A percentile compares a stretch with the other conserved stretches of the same genome.
phyloP scores from a whole-genome alignment of 2,329 filamentous ascomycete genomes.

The Aspergillus alliaceus region DNA sequence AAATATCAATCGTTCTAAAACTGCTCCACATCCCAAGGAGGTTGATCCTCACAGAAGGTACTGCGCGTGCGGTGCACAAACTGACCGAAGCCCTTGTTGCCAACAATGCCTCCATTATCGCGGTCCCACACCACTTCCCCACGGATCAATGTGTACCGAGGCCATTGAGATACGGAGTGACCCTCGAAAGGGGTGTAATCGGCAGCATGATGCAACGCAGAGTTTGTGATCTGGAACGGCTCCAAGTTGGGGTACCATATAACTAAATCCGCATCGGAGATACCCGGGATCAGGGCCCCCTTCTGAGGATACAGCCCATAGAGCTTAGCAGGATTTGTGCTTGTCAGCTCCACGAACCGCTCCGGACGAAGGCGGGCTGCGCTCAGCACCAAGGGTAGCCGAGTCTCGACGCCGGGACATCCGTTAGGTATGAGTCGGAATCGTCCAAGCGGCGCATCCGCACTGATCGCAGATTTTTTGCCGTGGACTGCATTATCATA shows the following conservation, averaged over 20 bases:
- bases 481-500: conserved; percentile 1
- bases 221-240: conserved; percentile 33
- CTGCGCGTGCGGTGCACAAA: neutral
- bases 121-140: conserved; percentile 34
- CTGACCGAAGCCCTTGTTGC: neutral
- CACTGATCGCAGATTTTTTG: conserved; percentile 15
- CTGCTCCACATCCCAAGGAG: neutral
- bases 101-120: conserved; percentile 22
- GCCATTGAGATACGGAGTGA: conserved; percentile 32
- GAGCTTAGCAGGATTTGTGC: conserved; percentile 45
- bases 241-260: conserved; percentile 42
- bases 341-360: conserved; percentile 45
- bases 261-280: conserved; percentile 45
- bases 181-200: conserved; percentile 41
- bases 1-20: too few relatives aligned
- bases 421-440: conserved; percentile 47
- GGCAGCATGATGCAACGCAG: conserved; percentile 35
- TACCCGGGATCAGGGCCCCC: conserved; percentile 41
- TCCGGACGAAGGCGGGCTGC: neutral
- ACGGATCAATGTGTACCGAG: conserved; percentile 33
- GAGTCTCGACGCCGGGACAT: conserved; percentile 45
- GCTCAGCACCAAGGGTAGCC: conserved; percentile 39
- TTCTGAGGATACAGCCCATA: conserved; percentile 43
- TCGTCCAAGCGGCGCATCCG: conserved; percentile 20
- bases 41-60: neutral